A percentile compares a stretch with the other conserved stretches of the same genome.
Conservation (phyloP, 2,329 filamentous ascomycete genomes). For the Coleophoma cylindrospora region DNA sequence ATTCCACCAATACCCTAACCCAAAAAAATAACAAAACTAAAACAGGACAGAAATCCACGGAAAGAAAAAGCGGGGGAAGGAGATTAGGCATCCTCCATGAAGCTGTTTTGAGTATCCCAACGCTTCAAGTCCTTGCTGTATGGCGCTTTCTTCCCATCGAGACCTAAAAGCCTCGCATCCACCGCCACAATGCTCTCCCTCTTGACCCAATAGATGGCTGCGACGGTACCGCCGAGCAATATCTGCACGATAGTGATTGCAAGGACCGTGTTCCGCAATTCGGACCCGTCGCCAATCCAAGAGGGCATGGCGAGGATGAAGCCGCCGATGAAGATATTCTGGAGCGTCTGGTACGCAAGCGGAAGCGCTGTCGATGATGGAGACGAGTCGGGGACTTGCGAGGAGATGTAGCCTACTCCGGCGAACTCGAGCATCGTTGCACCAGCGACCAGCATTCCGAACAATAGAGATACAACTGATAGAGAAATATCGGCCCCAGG, state of each 20-base stretch:
- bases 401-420: not conserved
- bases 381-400: conserved; percentile 3
- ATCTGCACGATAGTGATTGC: conserved; percentile 11
- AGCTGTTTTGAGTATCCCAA: conserved; percentile 1
- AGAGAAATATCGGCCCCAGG: conserved; percentile 10
- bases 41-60: not conserved
- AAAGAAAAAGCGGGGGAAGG: not conserved
- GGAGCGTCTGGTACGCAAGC: conserved; percentile 2
- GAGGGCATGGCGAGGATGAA: conserved; percentile 16
- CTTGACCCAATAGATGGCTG: conserved; percentile 10
- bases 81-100: not conserved
- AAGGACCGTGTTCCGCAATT: conserved; percentile 12
- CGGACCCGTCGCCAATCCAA: conserved; percentile 10
- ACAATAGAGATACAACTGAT: conserved; percentile 11
- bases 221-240: conserved; percentile 10
- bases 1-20: too few relatives aligned
- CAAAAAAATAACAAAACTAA: too few relatives aligned
- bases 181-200: conserved; percentile 5
- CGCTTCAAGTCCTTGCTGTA: not conserved
- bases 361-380: not conserved
- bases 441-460: conserved; percentile 11
- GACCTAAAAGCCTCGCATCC: conserved; percentile 12
- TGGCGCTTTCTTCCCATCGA: not conserved
- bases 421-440: conserved; percentile 3
- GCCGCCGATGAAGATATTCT: conserved; percentile 14